Conservation (phyloP, 495 filamentous ascomycete species). For the Eremomyces bilateralis region DNA sequence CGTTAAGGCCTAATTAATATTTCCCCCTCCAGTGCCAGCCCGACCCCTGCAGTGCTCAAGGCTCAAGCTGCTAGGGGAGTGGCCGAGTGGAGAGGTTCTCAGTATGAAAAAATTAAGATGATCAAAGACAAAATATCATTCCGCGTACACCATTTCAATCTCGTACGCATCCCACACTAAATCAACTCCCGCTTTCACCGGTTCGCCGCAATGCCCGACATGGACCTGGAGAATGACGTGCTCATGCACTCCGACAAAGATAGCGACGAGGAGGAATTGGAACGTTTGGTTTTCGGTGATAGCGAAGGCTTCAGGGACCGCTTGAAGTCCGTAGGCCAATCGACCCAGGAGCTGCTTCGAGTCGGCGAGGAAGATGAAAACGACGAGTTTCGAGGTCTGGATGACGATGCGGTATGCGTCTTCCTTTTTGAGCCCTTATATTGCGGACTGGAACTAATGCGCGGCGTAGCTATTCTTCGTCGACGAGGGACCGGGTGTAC, state of each 20-base stretch:
- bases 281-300: slow-evolving; percentile 70
- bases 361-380: slow-evolving; percentile 17
- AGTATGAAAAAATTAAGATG: too few relatives aligned
- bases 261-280: slow-evolving; percentile 59
- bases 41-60: too few relatives aligned
- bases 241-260: slow-evolving; percentile 67
- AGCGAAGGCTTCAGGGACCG: slow-evolving; percentile 53
- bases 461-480: slow-evolving; percentile 41
- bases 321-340: slow-evolving; percentile 14
- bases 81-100: too few relatives aligned
- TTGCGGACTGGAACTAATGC: slow-evolving; percentile 9
- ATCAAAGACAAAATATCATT: too few relatives aligned
- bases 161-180: too few relatives aligned
- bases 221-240: too few relatives aligned
- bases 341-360: slow-evolving; percentile 1
- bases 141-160: too few relatives aligned
- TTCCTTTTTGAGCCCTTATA: slow-evolving; percentile 4
- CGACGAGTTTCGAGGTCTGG: slow-evolving; percentile 23
- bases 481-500: slow-evolving; percentile 35
- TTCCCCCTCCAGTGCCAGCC: too few relatives aligned
- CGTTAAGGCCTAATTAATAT: too few relatives aligned
- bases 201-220: too few relatives aligned
- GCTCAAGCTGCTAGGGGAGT: too few relatives aligned
- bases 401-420: slow-evolving; percentile 40
- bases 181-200: too few relatives aligned